Percentiles rank a stretch among this genome's conserved stretches.
These are phyloP conservation scores for Pleurotus citrinopileatus DNA, from an alignment of 768 basidiomycete genomes.

Conservation along the genomic window DNA sequence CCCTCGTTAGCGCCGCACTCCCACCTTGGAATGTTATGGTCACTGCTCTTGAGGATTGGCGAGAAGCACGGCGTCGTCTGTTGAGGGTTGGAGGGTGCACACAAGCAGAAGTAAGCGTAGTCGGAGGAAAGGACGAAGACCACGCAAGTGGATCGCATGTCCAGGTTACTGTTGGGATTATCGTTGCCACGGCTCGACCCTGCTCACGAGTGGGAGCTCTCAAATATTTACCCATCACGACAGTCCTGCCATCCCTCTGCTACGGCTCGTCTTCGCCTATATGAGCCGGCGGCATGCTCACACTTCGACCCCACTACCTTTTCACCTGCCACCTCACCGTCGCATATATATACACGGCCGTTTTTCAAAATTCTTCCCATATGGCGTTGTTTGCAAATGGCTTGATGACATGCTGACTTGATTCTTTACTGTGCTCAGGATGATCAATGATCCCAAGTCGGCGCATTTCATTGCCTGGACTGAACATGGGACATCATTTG, in stretches of 20 bases:
- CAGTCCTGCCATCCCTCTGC: background rate
- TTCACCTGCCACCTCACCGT: constrained; percentile 3
- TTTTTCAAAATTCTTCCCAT: constrained; percentile 10
- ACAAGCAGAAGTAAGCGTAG: background rate
- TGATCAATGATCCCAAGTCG: constrained; percentile 84
- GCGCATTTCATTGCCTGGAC: constrained; percentile 83
- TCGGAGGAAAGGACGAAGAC: background rate
- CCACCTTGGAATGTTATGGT: background rate
- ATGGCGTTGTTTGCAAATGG: background rate
- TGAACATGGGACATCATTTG: constrained; percentile 78
- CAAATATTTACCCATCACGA: background rate
- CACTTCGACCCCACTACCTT: background rate
- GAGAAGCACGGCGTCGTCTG: background rate
- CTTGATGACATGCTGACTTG: constrained; percentile 2
- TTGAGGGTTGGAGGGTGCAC: too few relatives aligned
- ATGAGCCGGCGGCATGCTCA: background rate
- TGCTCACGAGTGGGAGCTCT: background rate
- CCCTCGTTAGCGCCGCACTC: background rate
- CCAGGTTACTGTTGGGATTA: background rate
- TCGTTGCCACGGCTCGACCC: background rate
- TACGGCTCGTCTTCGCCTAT: background rate
- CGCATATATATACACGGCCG: background rate
- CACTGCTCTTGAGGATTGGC: background rate
- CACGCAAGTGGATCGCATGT: background rate
- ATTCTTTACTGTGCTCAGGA: constrained; percentile 47